Conservation (phyloP, 768 basidiomycete species). For the Trametes villosa region DNA sequence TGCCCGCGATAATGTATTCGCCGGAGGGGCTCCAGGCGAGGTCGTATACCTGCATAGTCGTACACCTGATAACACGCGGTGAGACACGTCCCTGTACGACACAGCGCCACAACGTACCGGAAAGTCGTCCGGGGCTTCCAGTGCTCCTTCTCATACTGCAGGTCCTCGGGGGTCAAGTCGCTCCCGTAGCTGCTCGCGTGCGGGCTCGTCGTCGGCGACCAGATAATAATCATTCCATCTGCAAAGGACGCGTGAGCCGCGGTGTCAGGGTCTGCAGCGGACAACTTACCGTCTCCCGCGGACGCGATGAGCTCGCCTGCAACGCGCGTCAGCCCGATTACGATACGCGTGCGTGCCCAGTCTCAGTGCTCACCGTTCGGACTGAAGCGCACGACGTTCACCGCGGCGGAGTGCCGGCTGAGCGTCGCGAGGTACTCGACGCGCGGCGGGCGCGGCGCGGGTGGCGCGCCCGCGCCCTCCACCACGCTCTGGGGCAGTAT, state of each 20-base stretch:
- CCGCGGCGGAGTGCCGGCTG: conserved; percentile 88
- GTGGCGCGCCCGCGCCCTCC: conserved; percentile 42
- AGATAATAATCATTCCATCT: conserved; percentile 98
- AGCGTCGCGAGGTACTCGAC: conserved; percentile 97
- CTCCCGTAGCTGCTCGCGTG: conserved; percentile 80
- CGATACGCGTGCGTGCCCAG: not conserved
- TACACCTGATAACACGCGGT: conserved; percentile 52
- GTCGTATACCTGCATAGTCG: conserved; percentile 96
- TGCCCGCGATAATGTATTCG: conserved; percentile 93
- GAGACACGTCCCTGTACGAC: not conserved
- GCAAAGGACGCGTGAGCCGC: conserved; percentile 6
- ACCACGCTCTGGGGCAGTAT: conserved; percentile 69
- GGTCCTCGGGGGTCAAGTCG: conserved; percentile 75
- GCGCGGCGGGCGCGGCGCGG: conserved; percentile 67
- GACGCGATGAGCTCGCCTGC: conserved; percentile 91
- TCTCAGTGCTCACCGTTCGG: conserved; percentile 81
- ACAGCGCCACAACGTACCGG: conserved; percentile 62
- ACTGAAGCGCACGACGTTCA: conserved; percentile 95
- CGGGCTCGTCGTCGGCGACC: conserved; percentile 82
- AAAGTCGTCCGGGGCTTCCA: conserved; percentile 92
- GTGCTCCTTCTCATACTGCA: conserved; percentile 90
- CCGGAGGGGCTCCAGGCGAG: conserved; percentile 97
- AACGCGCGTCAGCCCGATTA: conserved; percentile 13
- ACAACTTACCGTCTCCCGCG: conserved; percentile 88
- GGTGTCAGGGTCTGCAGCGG: not conserved